These are phyloP conservation scores for Lepiota brunneoincarnata DNA, from an alignment of 768 basidiomycete species.

Conservation along the genomic window DNA sequence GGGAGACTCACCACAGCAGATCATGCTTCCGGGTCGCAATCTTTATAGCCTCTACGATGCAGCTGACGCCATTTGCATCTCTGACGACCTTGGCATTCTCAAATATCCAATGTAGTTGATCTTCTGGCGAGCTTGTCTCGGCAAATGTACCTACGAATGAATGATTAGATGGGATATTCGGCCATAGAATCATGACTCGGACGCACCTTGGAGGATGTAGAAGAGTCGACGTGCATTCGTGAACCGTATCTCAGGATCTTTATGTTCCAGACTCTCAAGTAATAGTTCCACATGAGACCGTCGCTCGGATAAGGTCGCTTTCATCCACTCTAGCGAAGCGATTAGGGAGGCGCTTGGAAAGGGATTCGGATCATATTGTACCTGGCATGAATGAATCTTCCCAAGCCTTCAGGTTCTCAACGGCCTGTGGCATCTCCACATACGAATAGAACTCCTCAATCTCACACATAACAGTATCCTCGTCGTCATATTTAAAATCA, in stretches of 20 bases:
- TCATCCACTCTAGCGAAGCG: conserved; percentile 66
- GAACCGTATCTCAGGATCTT: conserved; percentile 80
- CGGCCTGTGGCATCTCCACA: conserved; percentile 89
- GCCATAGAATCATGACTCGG: not conserved
- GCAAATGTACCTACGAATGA: conserved; percentile 72
- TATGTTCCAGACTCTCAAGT: conserved; percentile 85
- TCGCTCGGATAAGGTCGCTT: conserved; percentile 55
- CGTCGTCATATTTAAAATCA: conserved; percentile 94
- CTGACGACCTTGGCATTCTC: conserved; percentile 90
- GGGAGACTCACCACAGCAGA: conserved; percentile 57
- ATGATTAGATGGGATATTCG: not conserved
- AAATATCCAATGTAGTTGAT: conserved; percentile 94
- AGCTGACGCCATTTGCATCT: conserved; percentile 76
- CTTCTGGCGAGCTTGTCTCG: conserved; percentile 88
- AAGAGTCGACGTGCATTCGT: conserved; percentile 83
- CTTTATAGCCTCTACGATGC: conserved; percentile 85
- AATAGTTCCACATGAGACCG: conserved; percentile 76
- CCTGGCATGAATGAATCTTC: conserved; percentile 79
- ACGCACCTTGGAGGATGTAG: conserved; percentile 88
- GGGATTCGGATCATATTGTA: conserved; percentile 28
- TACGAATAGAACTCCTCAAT: conserved; percentile 98
- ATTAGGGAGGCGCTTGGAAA: conserved; percentile 3
- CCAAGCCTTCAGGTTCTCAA: conserved; percentile 86
- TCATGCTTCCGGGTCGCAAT: conserved; percentile 88
- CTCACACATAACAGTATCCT: conserved; percentile 93